phyloP scores from a whole-genome alignment of 2,329 filamentous ascomycete species.

The Cordyceps javanica region DNA sequence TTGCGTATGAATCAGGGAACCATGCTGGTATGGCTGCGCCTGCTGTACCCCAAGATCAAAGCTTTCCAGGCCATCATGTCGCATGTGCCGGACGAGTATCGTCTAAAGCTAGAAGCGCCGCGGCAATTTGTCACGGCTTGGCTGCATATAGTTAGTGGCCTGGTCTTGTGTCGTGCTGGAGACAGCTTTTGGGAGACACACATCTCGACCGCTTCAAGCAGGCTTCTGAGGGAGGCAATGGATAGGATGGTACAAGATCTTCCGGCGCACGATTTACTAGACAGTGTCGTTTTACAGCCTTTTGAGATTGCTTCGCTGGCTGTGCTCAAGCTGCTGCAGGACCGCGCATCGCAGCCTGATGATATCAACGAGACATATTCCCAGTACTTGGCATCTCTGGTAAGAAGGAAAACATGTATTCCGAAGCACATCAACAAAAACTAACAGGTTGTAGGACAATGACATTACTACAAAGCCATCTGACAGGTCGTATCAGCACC shows the following conservation, averaged over 20 bases:
- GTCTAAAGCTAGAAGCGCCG: conserved; percentile 27
- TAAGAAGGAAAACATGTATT: conserved; percentile 18
- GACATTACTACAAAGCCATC: conserved; percentile 34
- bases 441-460: conserved; percentile 28
- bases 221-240: conserved; percentile 30
- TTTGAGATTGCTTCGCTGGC: conserved; percentile 37
- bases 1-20: neutral
- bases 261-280: conserved; percentile 26
- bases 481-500: conserved; percentile 35
- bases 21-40: neutral
- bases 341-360: conserved; percentile 31
- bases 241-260: conserved; percentile 29
- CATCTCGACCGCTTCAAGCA: conserved; percentile 22
- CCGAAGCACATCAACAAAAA: neutral
- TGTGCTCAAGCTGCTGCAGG: conserved; percentile 31
- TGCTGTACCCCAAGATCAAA: conserved; percentile 18
- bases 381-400: conserved; percentile 34
- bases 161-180: conserved; percentile 24
- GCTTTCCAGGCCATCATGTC: conserved; percentile 25
- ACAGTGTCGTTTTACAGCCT: conserved; percentile 33
- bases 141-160: conserved; percentile 34
- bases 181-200: conserved; percentile 23
- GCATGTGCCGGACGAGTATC: conserved; percentile 22
- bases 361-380: conserved; percentile 38
- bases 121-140: conserved; percentile 33